Base-by-base conservation (phyloP, 495 filamentous ascomycete genomes). In the Letharia columbiana region DNA sequence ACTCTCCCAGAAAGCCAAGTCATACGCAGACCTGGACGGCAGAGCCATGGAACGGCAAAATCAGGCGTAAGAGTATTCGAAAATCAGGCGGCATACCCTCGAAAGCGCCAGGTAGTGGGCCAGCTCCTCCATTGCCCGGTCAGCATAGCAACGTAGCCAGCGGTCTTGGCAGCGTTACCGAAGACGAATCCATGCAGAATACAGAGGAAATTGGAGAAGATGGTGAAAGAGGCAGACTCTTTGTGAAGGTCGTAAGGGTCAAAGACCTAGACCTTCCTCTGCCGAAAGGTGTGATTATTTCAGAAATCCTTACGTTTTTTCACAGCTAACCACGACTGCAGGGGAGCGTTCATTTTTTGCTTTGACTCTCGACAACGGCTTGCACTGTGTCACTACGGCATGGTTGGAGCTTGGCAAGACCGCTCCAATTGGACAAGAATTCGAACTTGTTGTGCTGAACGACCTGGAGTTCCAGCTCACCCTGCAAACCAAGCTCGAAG, bases 391-490 rank as follows among this genome's bases (percentile, higher is more conserved):
- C 13, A 98, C 94, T 1, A 98, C 94, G 9, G 86, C 91, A 0
- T 98, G 92, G 91, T 77, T 97, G 4, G 94, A 98, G 74, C 81
- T 98, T 37, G 95, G 92, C 60, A 90, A 89, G 66, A 92, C 87
- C 52, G 95, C 95, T 23, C 93, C 95, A 5, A 97, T 98, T 70
- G 94, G 94, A 28, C 94, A 98, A 71, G 94, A 98, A 74, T 98
- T 98, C 67, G 94, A 98, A 75, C 86, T 98, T 47, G 92, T 97
- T 62, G 94, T 98, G 49, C 89, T 95, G 49, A 92, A 96, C 70
- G 93, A 98, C 70, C 83, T 98, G 33, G 94, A 98, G 74, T 98
- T 98, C 76, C 93, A 97, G 73, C 83, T 98, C 40, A 98, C 94
- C 2, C 83, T 98, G 31, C 95, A 97, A 67, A 94, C 93, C 66